Conservation (phyloP, 2,329 filamentous ascomycete genomes). For the Fonsecaea pedrosoi region DNA sequence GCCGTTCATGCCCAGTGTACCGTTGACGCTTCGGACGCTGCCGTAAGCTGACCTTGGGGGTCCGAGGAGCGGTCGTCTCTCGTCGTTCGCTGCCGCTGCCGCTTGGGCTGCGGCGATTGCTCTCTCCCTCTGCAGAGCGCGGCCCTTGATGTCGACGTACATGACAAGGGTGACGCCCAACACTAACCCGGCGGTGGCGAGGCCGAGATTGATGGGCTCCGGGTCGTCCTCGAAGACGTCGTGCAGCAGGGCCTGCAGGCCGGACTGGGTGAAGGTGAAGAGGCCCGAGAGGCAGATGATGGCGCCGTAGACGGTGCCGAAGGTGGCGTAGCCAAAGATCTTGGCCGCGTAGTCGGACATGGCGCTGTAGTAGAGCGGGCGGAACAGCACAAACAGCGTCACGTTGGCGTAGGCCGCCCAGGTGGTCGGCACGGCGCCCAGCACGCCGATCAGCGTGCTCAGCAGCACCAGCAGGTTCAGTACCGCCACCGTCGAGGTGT, state of each 20-base stretch:
- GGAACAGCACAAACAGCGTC: slow-evolving; percentile 81
- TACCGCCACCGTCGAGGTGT: slow-evolving; percentile 73
- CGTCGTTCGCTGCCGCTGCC: slow-evolving; percentile 7
- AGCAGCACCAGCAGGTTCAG: slow-evolving; percentile 72
- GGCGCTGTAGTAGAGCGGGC: slow-evolving; percentile 89
- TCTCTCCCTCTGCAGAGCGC: slow-evolving; percentile 38
- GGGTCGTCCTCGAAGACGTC: slow-evolving; percentile 74
- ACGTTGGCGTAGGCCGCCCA: slow-evolving; percentile 80
- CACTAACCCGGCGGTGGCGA: slow-evolving; percentile 67
- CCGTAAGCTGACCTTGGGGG: slow-evolving; percentile 9
- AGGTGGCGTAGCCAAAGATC: slow-evolving; percentile 90
- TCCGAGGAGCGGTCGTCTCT: not conserved
- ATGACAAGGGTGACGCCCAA: slow-evolving; percentile 70
- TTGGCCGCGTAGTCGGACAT: slow-evolving; percentile 90
- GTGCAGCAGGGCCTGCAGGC: slow-evolving; percentile 78
- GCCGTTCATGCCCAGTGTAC: not conserved
- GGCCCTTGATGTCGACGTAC: slow-evolving; percentile 66
- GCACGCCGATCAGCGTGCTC: slow-evolving; percentile 75
- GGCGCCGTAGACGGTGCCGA: slow-evolving; percentile 87
- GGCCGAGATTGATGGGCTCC: slow-evolving; percentile 74
- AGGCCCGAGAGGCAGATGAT: slow-evolving; percentile 86
- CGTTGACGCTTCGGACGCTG: slow-evolving; percentile 9
- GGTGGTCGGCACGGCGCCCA: slow-evolving; percentile 74
- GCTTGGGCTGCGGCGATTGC: slow-evolving; percentile 19
- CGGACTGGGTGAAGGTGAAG: slow-evolving; percentile 82